These are phyloP conservation scores for Globisporangium camurandrum DNA, from an alignment of 352 stramenopile species.

Conservation along the genomic window DNA sequence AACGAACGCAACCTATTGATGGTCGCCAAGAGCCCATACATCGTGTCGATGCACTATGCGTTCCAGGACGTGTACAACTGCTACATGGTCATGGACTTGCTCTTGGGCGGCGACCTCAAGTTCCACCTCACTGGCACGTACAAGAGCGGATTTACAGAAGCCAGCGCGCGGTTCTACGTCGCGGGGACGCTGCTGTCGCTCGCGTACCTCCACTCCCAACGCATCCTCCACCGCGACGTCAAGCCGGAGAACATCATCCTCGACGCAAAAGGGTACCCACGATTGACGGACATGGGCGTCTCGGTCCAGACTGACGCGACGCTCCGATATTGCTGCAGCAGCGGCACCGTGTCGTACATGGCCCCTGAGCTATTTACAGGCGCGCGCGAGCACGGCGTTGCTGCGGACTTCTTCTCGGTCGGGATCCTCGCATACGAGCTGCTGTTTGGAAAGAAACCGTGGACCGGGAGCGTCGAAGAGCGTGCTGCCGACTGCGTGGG, in stretches of 20 bases:
- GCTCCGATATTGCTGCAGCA: conserved; percentile 41
- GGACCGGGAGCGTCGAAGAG: conserved; percentile 20
- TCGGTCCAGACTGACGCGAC: conserved; percentile 41
- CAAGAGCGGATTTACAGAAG: conserved; percentile 50
- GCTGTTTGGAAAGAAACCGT: conserved; percentile 36
- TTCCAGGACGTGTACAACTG: conserved; percentile 62
- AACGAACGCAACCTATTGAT: conserved; percentile 67
- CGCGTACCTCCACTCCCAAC: conserved; percentile 53
- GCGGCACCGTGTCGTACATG: conserved; percentile 64
- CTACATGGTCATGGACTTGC: conserved; percentile 75
- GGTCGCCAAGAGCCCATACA: conserved; percentile 30
- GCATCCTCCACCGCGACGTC: conserved; percentile 74
- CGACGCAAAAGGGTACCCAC: conserved; percentile 64
- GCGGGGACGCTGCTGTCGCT: conserved; percentile 54
- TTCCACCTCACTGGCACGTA: conserved; percentile 44
- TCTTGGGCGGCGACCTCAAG: conserved; percentile 65
- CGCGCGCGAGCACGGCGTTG: conserved; percentile 40
- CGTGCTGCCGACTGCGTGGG: conserved; percentile 26
- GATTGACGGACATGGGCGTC: conserved; percentile 68
- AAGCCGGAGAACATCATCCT: conserved; percentile 86
- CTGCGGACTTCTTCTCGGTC: conserved; percentile 59
- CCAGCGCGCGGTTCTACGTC: conserved; percentile 47
- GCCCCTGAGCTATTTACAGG: conserved; percentile 58
- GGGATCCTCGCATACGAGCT: conserved; percentile 54
- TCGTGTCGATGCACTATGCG: conserved; percentile 61